A percentile compares a stretch with the other conserved stretches of the same genome.
Conservation (phyloP, 2,329 filamentous ascomycete species). For the Xylogone sp. region DNA sequence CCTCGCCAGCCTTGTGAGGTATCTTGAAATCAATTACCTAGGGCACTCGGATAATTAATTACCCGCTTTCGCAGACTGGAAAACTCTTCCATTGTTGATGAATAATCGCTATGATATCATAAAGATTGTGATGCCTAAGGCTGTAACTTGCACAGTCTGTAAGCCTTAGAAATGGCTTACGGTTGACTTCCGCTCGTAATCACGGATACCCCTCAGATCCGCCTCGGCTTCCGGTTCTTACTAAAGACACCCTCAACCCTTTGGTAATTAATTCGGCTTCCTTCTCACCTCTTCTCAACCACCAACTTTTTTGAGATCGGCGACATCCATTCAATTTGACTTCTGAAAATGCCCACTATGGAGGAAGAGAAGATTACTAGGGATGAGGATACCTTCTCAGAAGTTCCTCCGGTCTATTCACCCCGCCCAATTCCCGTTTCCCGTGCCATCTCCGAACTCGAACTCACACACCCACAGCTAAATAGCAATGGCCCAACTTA, state of each 20-base stretch:
- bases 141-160: constrained; percentile 1
- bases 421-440: constrained; percentile 30
- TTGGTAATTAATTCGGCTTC: too few species aligned
- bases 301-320: neutral
- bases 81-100: too few species aligned
- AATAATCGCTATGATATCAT: too few species aligned
- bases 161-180: constrained; percentile 12
- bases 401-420: constrained; percentile 30
- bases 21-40: too few species aligned
- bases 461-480: constrained; percentile 19
- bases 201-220: neutral
- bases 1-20: too few species aligned
- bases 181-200: neutral
- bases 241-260: neutral
- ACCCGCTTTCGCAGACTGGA: too few species aligned
- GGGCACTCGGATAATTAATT: too few species aligned
- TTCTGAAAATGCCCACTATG: neutral
- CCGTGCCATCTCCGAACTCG: constrained; percentile 28
- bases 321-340: too few species aligned
- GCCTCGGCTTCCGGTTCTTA: neutral
- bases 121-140: neutral
- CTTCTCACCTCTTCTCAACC: neutral
- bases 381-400: constrained; percentile 18
- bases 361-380: neutral
- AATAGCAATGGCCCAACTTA: neutral